A percentile compares a stretch with the other conserved stretches of the same genome.
phyloP scores from a whole-genome alignment of 2,329 filamentous ascomycete species.

The Trichoderma sp. region DNA sequence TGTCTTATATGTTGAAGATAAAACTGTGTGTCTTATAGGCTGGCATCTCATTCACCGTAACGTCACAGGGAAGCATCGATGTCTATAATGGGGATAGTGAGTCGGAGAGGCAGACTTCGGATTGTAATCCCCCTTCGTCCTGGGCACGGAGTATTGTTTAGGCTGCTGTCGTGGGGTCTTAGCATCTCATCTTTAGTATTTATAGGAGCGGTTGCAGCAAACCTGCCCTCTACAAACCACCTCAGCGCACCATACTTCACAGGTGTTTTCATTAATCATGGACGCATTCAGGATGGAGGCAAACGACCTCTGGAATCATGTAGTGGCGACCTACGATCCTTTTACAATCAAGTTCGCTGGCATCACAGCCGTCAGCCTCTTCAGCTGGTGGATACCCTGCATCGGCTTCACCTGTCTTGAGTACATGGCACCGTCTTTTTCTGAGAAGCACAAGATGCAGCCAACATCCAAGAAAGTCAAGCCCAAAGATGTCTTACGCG shows the following conservation, averaged over 20 bases:
- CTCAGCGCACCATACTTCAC: not conserved
- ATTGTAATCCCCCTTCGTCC: not conserved
- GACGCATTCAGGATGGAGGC: not conserved
- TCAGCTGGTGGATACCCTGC: conserved; percentile 47
- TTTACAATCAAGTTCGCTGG: conserved; percentile 42
- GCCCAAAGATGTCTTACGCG: conserved; percentile 35
- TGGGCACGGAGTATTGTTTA: not conserved
- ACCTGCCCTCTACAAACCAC: not conserved
- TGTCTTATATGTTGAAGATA: not conserved
- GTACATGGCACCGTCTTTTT: conserved; percentile 43
- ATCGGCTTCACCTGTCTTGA: conserved; percentile 43
- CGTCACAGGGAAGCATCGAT: not conserved
- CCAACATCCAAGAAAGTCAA: conserved; percentile 49
- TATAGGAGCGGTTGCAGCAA: not conserved
- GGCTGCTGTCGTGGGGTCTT: not conserved
- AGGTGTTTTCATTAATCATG: not conserved
- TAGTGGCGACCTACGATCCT: conserved; percentile 29
- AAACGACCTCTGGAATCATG: conserved; percentile 22
- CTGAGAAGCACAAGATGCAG: conserved; percentile 52
- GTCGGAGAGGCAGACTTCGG: not conserved
- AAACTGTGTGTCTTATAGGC: not conserved
- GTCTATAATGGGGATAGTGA: not conserved
- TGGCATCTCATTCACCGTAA: not conserved
- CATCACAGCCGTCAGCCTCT: conserved; percentile 37
- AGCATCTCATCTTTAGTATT: not conserved